Evolutionary conservation across 2,329 filamentous ascomycete genomes (phyloP), one percentile per base, ranked within the genome.

Genomic region (Phyllachora maydis): DNA sequence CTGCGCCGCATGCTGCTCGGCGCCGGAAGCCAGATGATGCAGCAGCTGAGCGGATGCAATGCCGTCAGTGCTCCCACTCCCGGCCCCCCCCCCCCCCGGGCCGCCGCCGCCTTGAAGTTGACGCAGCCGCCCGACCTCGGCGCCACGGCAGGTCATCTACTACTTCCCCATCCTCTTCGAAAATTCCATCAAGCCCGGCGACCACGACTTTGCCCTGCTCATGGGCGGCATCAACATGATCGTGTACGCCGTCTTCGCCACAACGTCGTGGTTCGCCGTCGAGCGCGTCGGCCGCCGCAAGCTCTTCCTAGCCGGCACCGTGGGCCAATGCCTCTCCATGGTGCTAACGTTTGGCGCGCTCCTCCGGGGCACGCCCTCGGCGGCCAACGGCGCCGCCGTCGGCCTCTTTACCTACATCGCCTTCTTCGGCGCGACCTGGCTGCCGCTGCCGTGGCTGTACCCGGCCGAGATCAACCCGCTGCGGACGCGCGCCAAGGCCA

Each of bases 1-100:
- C 61, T 70, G 46, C 59, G 67, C 6, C 56, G 69, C 16, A 67
- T 72, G 54, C 32, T 71, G 25, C 54, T 74, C 5, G 67, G 65
- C 3, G 52, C 59, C 0, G 57, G 54, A 6, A 55, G 55, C 4
- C 65, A 72, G 40, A 49, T 71, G 20, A 65, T 70, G 53, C 66
- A 71, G 38, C 67, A 72, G 32, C 46, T n/a, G n/a, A n/a, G n/a
- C n/a, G n/a, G 60, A 1, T 65, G 59, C 43, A 64, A 64, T 31
- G 56, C 64, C 2, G 52, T 71, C n/a, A n/a, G n/a, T n/a, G n/a
- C n/a, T n/a, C n/a, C n/a, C n/a, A n/a, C n/a, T n/a, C n/a, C n/a
- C n/a, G n/a, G n/a, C n/a, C n/a, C n/a, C n/a, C n/a, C n/a, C n/a
- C n/a, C n/a, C n/a, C n/a, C n/a, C n/a, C n/a, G n/a, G n/a, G n/a